These are phyloP conservation scores for Trichoderma harzianum DNA, from an alignment of 2,329 filamentous ascomycete species.

Conservation along the genomic window DNA sequence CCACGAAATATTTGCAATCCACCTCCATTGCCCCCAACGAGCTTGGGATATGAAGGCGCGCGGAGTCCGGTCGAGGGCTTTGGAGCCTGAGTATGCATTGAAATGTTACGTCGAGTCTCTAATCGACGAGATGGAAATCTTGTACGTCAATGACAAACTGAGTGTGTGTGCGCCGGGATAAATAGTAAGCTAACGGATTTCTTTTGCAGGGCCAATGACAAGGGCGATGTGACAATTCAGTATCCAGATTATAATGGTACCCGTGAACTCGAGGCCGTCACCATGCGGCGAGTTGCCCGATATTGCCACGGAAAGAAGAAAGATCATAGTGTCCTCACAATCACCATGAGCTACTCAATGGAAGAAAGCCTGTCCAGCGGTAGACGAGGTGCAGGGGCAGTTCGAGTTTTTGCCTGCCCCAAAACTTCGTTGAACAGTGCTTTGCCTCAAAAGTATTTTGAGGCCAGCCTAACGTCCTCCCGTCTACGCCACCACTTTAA, in stretches of 20 bases:
- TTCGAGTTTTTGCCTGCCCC: background rate
- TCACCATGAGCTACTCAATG: background rate
- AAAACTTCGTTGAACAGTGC: background rate
- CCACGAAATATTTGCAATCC: conserved; percentile 24
- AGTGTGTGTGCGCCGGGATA: background rate
- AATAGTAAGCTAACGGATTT: background rate
- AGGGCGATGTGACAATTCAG: background rate
- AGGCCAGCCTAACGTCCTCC: conserved; percentile 28
- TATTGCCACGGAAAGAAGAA: background rate
- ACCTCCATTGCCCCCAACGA: conserved; percentile 30
- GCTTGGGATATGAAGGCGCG: conserved; percentile 34
- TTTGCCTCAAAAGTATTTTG: conserved; percentile 27
- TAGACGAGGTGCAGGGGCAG: conserved; percentile 1
- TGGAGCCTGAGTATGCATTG: conserved; percentile 20
- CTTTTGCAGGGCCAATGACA: background rate
- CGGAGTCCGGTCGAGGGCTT: conserved; percentile 19
- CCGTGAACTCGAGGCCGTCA: background rate
- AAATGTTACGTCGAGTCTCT: conserved; percentile 23
- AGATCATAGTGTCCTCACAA: background rate
- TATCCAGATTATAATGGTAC: background rate
- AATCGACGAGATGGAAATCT: conserved; percentile 24
- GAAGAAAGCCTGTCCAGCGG: background rate
- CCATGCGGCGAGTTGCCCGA: conserved; percentile 12
- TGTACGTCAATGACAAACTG: conserved; percentile 22
- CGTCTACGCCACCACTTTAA: conserved; percentile 21